phyloP scores from a whole-genome alignment of 1,139 yeast genomes.

The Debaryomycetaceae sp. region DNA sequence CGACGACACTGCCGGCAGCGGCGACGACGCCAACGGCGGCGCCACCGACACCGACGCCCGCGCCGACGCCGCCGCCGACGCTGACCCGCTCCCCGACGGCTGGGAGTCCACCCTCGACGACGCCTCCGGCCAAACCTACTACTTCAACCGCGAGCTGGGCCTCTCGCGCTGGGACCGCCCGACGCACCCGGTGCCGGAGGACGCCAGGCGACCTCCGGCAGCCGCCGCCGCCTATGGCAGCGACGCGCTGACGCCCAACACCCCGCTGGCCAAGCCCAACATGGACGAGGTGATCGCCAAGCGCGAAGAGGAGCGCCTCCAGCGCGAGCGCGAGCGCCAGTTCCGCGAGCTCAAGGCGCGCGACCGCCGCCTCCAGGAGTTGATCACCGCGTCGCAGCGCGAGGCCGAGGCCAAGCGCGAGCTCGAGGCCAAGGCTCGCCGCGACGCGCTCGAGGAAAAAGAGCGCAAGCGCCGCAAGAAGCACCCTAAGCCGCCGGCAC shows the following conservation, averaged over 20 bases:
- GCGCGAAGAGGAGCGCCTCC: constrained; percentile 33
- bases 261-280: constrained; percentile 3
- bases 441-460: constrained; percentile 9
- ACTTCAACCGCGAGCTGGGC: constrained; percentile 46
- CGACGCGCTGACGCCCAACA: neutral
- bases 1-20: constrained; percentile 1
- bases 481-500: neutral
- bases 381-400: constrained; percentile 32
- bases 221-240: neutral
- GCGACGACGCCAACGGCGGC: constrained; percentile 3
- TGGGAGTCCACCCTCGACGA: constrained; percentile 52
- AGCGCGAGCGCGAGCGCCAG: constrained; percentile 28
- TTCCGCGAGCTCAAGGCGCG: constrained; percentile 27
- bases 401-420: constrained; percentile 21
- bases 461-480: constrained; percentile 8
- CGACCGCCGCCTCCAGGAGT: constrained; percentile 33
- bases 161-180: constrained; percentile 63
- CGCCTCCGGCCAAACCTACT: constrained; percentile 40
- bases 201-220: constrained; percentile 14
- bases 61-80: constrained; percentile 14
- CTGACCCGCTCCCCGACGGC: constrained; percentile 41
- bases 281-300: constrained; percentile 19
- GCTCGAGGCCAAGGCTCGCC: constrained; percentile 12
- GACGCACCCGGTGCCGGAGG: constrained; percentile 19
- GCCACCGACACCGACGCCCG: constrained; percentile 6